Evolutionary conservation across 2,329 filamentous ascomycete species (phyloP), one percentile per base, ranked within the genome.

Genomic region (Leptosphaerulina australis): DNA sequence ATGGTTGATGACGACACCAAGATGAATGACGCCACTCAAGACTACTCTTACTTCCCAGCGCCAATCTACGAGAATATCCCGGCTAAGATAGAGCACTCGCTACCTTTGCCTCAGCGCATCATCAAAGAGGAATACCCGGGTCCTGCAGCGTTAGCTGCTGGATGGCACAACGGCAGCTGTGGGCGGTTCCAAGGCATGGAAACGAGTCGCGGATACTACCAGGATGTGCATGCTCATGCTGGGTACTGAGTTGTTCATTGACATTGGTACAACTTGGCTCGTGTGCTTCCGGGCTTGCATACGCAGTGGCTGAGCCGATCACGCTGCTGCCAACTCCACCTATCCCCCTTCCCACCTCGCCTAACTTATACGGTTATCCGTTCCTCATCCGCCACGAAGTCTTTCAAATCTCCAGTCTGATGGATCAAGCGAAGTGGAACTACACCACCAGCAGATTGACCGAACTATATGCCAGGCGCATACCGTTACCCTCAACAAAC

Each of bases 11-110:
- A 71, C 10, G 71, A 74, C 28, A 47, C 40, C 5, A 74, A 74
- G 58, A 67, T 73, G 50, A 74, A 77, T 33, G 75, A 77, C 18
- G 62, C 66, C 7, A 70, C 67, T 26, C 70, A 75, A 15, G 74
- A 74, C 11, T 80, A 80, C 56, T 73, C 74, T n/a, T 79, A 80
- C 63, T 77, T 74, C 28, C 75, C 77, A 1, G 64, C 67, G 3
- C 65, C 76, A 2, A 67, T 79, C 25, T 78, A 77, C 59, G 76
- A 79, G 40, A 66, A 59, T 4, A 60, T 75, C 5, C 67, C 64
- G 4, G 11, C 62, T 14, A 74, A 73, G 44, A 35, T 64, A 4
- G 71, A 74, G 39, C 47, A 48, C 14, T 55, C 61, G 2, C 63
- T 68, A 48, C 64, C 76, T 48, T 59, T 67, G 55, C 55, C 70